These are phyloP conservation scores for Knufia petricola DNA, from an alignment of 2,329 filamentous ascomycete species.

Conservation along the genomic window DNA sequence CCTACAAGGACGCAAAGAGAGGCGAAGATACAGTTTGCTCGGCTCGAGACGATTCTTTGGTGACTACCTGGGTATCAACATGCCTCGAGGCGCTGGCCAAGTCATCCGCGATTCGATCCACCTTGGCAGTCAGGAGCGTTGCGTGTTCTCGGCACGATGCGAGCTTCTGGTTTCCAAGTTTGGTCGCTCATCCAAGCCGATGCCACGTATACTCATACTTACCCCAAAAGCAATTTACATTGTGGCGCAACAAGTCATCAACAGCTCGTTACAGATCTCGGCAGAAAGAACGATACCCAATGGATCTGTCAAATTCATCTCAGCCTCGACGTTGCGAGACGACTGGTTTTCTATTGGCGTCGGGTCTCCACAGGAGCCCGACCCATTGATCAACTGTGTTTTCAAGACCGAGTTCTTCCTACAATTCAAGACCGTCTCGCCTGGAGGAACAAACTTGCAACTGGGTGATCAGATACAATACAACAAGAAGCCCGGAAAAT, in stretches of 20 bases:
- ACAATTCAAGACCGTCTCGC: constrained; percentile 71
- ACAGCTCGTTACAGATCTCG: constrained; percentile 69
- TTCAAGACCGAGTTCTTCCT: constrained; percentile 98
- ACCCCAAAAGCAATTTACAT: constrained; percentile 84
- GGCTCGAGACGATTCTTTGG: constrained; percentile 88
- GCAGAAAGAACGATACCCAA: constrained; percentile 74
- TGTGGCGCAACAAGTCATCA: constrained; percentile 71
- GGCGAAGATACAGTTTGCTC: constrained; percentile 79
- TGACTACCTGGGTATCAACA: constrained; percentile 86
- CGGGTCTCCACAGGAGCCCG: constrained; percentile 81
- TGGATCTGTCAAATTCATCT: constrained; percentile 79
- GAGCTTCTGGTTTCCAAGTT: constrained; percentile 91
- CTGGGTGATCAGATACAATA: constrained; percentile 82
- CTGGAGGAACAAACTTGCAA: constrained; percentile 70
- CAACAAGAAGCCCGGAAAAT: constrained; percentile 94
- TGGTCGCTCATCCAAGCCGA: constrained; percentile 87
- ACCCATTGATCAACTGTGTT: constrained; percentile 85
- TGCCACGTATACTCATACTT: constrained; percentile 73
- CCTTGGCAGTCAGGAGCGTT: constrained; percentile 61
- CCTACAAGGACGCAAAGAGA: constrained; percentile 77
- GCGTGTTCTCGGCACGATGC: constrained; percentile 81
- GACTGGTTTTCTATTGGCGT: constrained; percentile 95
- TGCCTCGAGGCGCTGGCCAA: constrained; percentile 66
- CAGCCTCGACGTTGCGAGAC: constrained; percentile 70
- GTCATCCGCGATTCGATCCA: constrained; percentile 67